Evolutionary conservation across 2,329 filamentous ascomycete genomes (phyloP).

Genomic region (Alternaria gaisen): DNA sequence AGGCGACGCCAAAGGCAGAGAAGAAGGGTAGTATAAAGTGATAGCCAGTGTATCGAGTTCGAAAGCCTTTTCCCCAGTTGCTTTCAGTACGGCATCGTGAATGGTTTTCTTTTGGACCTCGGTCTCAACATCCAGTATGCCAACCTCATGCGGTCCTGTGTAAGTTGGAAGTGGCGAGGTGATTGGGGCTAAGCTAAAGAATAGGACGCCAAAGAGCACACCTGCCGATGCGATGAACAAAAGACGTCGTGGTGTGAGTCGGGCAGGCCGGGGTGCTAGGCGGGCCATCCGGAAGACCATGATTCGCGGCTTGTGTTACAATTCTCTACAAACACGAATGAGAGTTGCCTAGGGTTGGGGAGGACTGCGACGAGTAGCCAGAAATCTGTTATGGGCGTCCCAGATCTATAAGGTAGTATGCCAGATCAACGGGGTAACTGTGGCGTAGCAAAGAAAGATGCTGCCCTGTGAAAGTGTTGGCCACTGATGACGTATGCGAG

Average conservation of each 20-base stretch:
- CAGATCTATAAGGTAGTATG: background rate
- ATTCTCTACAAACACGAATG: slow-evolving; percentile 40
- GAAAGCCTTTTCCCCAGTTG: slow-evolving; percentile 53
- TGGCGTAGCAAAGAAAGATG: background rate
- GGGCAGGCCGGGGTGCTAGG: background rate
- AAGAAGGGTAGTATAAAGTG: slow-evolving; percentile 57
- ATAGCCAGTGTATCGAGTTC: slow-evolving; percentile 57
- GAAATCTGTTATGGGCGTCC: background rate
- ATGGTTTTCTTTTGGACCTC: slow-evolving; percentile 48
- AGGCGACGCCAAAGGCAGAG: slow-evolving; percentile 28
- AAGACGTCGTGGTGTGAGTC: slow-evolving; percentile 34
- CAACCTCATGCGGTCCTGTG: slow-evolving; percentile 55
- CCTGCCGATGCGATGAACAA: slow-evolving; percentile 40
- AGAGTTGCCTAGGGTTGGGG: background rate
- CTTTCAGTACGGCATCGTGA: slow-evolving; percentile 49
- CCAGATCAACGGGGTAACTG: background rate
- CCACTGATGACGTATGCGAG: slow-evolving; percentile 13
- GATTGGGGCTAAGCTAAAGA: slow-evolving; percentile 54
- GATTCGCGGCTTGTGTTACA: slow-evolving; percentile 36
- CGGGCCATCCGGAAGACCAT: slow-evolving; percentile 34
- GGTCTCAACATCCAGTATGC: slow-evolving; percentile 56
- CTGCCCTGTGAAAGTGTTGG: slow-evolving; percentile 11
- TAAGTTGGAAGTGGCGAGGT: slow-evolving; percentile 54
- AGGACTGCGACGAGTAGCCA: background rate
- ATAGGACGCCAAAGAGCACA: slow-evolving; percentile 46